Evolutionary conservation across 1,139 yeast species (phyloP), one percentile per base, ranked within the genome.

Genomic region (Scheffersomyces stambukii): DNA sequence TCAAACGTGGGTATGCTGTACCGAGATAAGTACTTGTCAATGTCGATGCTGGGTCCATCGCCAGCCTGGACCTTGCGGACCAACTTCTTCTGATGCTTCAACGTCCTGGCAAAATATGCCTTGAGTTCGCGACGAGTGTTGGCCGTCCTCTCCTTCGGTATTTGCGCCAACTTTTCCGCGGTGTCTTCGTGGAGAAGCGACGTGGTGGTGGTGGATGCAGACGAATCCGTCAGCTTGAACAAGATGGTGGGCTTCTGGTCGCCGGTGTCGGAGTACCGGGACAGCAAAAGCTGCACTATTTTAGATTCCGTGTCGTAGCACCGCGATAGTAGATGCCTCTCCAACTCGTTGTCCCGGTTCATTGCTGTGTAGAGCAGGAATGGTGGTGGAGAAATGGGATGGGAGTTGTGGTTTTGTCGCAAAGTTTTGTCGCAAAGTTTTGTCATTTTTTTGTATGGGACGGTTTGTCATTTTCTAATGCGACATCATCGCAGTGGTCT

Each of bases 211-310:
- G 45, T 22, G 46, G 42, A 12, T n/a, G n/a, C n/a, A n/a, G n/a
- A n/a, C n/a, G n/a, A n/a, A n/a, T 26, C 25, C 3, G 27, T 27
- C 6, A 13, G 23, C 21, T 29, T 54, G 28, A 77, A 50, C 10
- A 70, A 54, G 25, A 81, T 50, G 23, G 63, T 60, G 13, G 84
- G 82, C 50, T 77, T 79, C 44, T 77, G 85, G 19, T 63, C 64
- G 3, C 84, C 85, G 0, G 58, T 51, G 10, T 52, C 36, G 1
- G 83, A 72, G 50, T 81, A 82, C 28, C 91, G 52, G 5, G 69
- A 56, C 22, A 66, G 66, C 16, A 82, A 52, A 1, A 80, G 57
- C 38, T 76, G 71, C 10, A 66, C 50, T 5, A 78, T 65, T 55
- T 35, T 55, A 29, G 50, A 67, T 48, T 46, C 46, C 5, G 62